Evolutionary conservation across 2,329 filamentous ascomycete genomes (phyloP), one percentile per base, ranked within the genome.

Genomic region (Ceratocystiopsis minuta): DNA sequence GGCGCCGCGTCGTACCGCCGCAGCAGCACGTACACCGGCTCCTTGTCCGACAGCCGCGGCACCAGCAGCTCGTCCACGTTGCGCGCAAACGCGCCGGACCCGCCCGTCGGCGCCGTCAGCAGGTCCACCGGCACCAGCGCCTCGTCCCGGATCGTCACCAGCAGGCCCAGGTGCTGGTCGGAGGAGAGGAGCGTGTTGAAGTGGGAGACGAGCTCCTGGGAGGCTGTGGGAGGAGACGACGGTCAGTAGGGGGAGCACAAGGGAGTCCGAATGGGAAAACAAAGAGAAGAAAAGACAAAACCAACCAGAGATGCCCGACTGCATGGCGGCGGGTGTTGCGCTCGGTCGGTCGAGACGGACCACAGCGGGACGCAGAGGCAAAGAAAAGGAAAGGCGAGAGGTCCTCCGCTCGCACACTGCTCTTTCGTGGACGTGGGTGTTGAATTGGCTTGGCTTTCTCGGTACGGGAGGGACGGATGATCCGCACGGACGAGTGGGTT

Each of bases 241-340:
- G 42, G 37, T 28, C 16, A 31, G 33, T 10, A 2, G 28, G 16
- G 24, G n/a, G 36, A 28, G 11, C 3, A 15, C 11, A 16, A 40
- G 45, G 32, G 36, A 38, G 16, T 36, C 39, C 40, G n/a, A 36
- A 38, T 24, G 36, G 37, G 4, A 42, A 36, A 36, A 15, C n/a
- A 32, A 13, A 34, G 33, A 16, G 38, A 36, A 36, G 43, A 28
- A 39, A 15, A 12, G 32, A 16, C 32, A 42, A 18, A 39, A 28
- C 54, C 40, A 66, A 79, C 79, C 79, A 60, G 78, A 74, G 52
- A 85, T 85, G 60, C 80, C 80, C 33, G 80, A 85, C 66, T 86
- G 80, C 80, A 85, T 85, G 42, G 51, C 69, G 52, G 35, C 31
- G 37, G n/a, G n/a, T n/a, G n/a, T n/a, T 16, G 18, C 16, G 40